Percentiles rank a stretch among this genome's conserved stretches.
These are phyloP conservation scores for Phlyctochytrium planicorne DNA, from an alignment of 192 early-diverging fungal genomes.

Conservation along the genomic window DNA sequence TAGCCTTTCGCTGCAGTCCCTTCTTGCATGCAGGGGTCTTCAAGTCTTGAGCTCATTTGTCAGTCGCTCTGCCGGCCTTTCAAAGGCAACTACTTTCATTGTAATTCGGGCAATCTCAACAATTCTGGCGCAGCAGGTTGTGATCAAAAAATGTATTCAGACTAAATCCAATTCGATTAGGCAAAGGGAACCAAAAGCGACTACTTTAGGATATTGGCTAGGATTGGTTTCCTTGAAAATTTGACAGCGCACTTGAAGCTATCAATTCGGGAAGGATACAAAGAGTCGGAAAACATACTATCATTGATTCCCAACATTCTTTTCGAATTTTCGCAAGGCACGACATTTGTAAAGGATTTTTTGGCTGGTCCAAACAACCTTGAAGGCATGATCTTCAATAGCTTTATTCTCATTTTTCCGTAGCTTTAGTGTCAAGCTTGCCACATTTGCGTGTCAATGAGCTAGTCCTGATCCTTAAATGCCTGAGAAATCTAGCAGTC, in stretches of 20 bases:
- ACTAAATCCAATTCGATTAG: no score
- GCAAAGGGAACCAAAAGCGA: constrained; percentile 43
- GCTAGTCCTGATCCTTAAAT: constrained; percentile 53
- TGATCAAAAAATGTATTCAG: no score
- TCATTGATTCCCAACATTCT: constrained; percentile 52
- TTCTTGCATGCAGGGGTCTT: background rate
- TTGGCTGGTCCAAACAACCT: no score
- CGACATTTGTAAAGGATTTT: constrained; percentile 53
- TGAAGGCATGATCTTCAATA: no score
- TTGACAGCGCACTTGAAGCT: constrained; percentile 41
- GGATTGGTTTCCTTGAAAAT: constrained; percentile 48
- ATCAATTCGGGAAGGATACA: constrained; percentile 30
- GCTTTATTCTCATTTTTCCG: no score
- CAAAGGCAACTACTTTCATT: no score
- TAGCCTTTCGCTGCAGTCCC: background rate
- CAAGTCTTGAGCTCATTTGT: background rate
- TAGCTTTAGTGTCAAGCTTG: constrained; percentile 35
- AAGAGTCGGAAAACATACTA: constrained; percentile 20
- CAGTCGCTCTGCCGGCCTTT: no score
- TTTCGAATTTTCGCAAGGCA: constrained; percentile 55
- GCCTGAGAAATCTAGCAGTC: constrained; percentile 64
- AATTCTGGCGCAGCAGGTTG: no score
- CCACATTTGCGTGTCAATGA: constrained; percentile 35
- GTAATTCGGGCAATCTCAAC: no score
- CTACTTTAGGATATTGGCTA: constrained; percentile 54